Base-by-base conservation (phyloP, 306 rosid genomes). In the Leucaena leucocephala region DNA sequence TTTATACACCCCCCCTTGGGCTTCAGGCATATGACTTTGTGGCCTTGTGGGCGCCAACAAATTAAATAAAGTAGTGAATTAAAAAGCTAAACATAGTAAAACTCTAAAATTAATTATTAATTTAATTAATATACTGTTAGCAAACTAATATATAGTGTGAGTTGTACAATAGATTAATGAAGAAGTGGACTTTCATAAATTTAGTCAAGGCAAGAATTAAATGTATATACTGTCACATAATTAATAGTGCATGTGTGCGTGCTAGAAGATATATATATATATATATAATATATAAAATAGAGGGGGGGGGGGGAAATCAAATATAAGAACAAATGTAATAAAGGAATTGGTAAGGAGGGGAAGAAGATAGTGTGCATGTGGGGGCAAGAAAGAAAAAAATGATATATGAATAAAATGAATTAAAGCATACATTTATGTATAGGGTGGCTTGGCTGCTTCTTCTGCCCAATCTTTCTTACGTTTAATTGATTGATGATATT, bases 281-380 rank as follows among this genome's bases (percentile, higher is more conserved):
- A n/a, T 7, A n/a, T 27, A 27, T 27, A 27, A 27, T 27, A 27
- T 27, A 27, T 3, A 55, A n/a, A 19, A 55, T n/a, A 6, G 21
- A 55, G 34, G 8, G n/a, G n/a, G 19, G 34, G 8, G n/a, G n/a
- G 19, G n/a, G 5, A 19, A 55, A 19, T 19, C 13, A 8, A 21
- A 55, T 55, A 55, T 19, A 7, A 17, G 27, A 8, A n/a, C 58
- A 80, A 50, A 80, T 80, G 84, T 68, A 59, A 33, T 40, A n/a
- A 78, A 62, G 73, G 76, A 59, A 80, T 65, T 68, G 73, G 85
- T n/a, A 34, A 61, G 84, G 84, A 72, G 87, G 81, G 46, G 86
- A 86, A 40, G 54, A 21, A 68, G 54, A 68, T 11, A 68, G 8
- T 43, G 33, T 7, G 0, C 36, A 58, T 68, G 81, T 82, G 86